Conservation (phyloP, 768 basidiomycete genomes). For the Xerocomellus intermedius region DNA sequence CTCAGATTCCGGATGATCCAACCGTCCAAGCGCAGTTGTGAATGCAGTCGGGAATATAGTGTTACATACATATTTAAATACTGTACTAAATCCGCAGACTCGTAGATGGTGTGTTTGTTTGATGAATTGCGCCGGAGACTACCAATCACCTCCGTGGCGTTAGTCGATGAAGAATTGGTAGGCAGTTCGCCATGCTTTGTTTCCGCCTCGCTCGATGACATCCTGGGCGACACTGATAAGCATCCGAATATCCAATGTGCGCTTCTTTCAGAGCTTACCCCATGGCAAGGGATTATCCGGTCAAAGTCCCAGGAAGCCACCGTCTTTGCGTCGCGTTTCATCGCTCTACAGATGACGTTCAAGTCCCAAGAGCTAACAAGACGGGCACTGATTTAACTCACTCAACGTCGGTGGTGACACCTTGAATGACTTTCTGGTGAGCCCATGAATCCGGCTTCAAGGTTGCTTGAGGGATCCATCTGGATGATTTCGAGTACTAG, state of each 20-base stretch:
- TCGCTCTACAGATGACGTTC: slow-evolving; percentile 35
- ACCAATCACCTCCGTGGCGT: not conserved
- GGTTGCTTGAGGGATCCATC: slow-evolving; percentile 28
- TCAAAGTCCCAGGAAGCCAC: slow-evolving; percentile 75
- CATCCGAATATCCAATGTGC: not conserved
- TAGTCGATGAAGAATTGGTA: slow-evolving; percentile 35
- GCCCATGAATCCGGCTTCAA: slow-evolving; percentile 33
- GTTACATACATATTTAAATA: slow-evolving; percentile 11
- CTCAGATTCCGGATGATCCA: not conserved
- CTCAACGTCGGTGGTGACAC: slow-evolving; percentile 27
- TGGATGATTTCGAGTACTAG: slow-evolving; percentile 40
- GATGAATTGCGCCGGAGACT: not conserved
- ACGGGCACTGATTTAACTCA: slow-evolving; percentile 9
- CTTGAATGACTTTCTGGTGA: slow-evolving; percentile 24
- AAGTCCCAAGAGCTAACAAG: not conserved
- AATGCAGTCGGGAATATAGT: not conserved
- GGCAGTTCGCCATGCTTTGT: slow-evolving; percentile 51
- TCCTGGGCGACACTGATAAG: slow-evolving; percentile 35
- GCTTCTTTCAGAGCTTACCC: slow-evolving; percentile 32
- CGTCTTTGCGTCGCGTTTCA: slow-evolving; percentile 61
- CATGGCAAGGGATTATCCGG: slow-evolving; percentile 73
- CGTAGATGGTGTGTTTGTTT: not conserved
- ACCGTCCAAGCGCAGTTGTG: not conserved
- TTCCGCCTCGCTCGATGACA: slow-evolving; percentile 61
- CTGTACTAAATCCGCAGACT: not conserved